Evolutionary conservation across 192 early-diverging fungal genomes (phyloP).

Genomic region (Linnemannia schmuckeri): DNA sequence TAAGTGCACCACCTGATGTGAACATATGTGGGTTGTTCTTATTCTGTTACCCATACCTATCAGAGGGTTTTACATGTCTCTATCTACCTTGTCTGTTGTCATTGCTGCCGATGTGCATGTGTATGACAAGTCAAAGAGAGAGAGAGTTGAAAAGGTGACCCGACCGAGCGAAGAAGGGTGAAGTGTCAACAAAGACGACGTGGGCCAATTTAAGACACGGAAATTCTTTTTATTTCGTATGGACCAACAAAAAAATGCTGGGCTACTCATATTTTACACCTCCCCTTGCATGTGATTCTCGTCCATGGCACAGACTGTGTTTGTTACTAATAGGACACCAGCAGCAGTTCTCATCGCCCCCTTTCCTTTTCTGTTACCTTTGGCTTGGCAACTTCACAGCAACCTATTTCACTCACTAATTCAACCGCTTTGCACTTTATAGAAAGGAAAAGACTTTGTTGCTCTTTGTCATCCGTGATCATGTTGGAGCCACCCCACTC

Average conservation of each 20-base stretch:
- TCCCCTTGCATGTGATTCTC: slow-evolving; percentile 6
- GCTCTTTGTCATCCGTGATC: slow-evolving; percentile 97
- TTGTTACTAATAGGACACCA: not conserved
- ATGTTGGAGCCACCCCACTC: slow-evolving; percentile 89
- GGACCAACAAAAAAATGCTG: not conserved
- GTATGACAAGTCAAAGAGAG: not conserved
- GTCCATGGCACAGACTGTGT: not conserved
- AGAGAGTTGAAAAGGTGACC: not conserved
- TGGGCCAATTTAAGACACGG: not conserved
- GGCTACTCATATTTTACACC: not conserved
- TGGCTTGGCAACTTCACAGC: not conserved
- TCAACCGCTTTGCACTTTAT: not conserved
- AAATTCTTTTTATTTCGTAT: not conserved
- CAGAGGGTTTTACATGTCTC: not conserved
- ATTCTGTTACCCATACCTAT: not conserved
- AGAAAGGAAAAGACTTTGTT: slow-evolving; percentile 92
- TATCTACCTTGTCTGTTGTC: not conserved
- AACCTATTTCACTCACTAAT: not conserved
- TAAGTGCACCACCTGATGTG: slow-evolving; percentile 30
- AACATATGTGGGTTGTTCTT: not conserved
- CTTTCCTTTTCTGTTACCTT: not conserved
- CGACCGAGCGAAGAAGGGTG: not conserved
- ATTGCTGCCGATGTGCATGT: not conserved
- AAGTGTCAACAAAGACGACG: not conserved
- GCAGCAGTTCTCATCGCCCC: not conserved